Conservation (phyloP, 306 rosid species). For the Inga leiocalycina region DNA sequence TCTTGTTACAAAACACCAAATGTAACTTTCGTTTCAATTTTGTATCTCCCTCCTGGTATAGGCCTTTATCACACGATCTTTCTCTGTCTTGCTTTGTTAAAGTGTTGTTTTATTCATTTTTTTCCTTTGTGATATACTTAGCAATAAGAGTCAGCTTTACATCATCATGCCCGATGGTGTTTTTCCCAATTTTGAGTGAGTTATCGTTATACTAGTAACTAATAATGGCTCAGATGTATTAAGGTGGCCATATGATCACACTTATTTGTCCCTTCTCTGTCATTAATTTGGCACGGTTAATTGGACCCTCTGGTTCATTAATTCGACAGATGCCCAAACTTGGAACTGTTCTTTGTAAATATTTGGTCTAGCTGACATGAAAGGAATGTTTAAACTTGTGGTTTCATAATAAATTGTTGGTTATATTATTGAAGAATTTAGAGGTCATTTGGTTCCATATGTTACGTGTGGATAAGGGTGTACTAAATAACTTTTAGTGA, state of each 20-base stretch:
- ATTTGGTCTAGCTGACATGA: background rate
- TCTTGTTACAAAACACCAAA: background rate
- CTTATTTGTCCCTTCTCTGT: background rate
- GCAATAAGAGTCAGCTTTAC: too few species aligned
- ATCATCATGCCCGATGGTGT: background rate
- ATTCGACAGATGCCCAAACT: background rate
- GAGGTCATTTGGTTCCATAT: too few species aligned
- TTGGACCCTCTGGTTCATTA: background rate
- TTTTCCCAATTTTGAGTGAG: background rate
- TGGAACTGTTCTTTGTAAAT: slow-evolving; percentile 18
- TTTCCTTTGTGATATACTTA: background rate
- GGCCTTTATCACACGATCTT: background rate
- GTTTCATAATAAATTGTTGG: too few species aligned
- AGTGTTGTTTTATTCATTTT: background rate
- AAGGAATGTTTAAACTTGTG: background rate
- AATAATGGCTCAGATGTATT: background rate
- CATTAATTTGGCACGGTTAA: background rate
- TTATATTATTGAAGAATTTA: too few species aligned
- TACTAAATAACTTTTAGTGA: too few species aligned
- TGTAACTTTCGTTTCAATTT: background rate
- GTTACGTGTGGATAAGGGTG: too few species aligned
- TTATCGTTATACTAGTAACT: background rate
- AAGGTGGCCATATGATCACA: background rate
- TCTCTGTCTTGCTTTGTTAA: background rate
- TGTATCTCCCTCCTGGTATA: background rate